Conservation (phyloP, 495 filamentous ascomycete genomes). For the Diplogelasinospora grovesii region DNA sequence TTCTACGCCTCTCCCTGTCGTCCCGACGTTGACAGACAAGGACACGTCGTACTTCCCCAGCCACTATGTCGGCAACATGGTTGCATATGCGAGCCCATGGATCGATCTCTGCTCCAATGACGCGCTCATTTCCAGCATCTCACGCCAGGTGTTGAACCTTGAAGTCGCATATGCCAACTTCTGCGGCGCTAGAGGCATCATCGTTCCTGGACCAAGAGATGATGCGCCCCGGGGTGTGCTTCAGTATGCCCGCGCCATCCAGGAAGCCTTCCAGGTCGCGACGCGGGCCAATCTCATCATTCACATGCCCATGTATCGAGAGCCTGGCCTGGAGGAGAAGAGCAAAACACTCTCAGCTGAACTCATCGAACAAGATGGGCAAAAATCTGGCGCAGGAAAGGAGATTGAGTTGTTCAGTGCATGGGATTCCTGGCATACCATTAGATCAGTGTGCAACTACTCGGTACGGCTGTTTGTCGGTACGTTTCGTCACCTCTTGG, state of each 20-base stretch:
- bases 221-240: conserved; percentile 38
- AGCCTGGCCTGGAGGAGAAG: conserved; percentile 37
- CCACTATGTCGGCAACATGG: conserved; percentile 60
- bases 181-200: conserved; percentile 76
- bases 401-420: conserved; percentile 62
- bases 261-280: conserved; percentile 66
- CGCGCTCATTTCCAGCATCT: conserved; percentile 72
- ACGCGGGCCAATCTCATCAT: conserved; percentile 74
- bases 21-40: conserved; percentile 62
- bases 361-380: conserved; percentile 21
- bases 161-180: conserved; percentile 94
- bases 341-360: conserved; percentile 29
- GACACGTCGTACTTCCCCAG: conserved; percentile 72
- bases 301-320: conserved; percentile 69
- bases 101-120: conserved; percentile 83
- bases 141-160: conserved; percentile 78
- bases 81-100: conserved; percentile 76
- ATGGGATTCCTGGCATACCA: conserved; percentile 92
- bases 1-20: conserved; percentile 41
- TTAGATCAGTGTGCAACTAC: conserved; percentile 83
- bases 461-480: conserved; percentile 74
- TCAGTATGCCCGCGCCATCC: conserved; percentile 80
- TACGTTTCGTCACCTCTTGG: conserved; percentile 43
- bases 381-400: conserved; percentile 5
- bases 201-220: conserved; percentile 67